These are phyloP conservation scores for Vitis cinerea DNA, from an alignment of 164 flowering plant species.

Conservation along the genomic window DNA sequence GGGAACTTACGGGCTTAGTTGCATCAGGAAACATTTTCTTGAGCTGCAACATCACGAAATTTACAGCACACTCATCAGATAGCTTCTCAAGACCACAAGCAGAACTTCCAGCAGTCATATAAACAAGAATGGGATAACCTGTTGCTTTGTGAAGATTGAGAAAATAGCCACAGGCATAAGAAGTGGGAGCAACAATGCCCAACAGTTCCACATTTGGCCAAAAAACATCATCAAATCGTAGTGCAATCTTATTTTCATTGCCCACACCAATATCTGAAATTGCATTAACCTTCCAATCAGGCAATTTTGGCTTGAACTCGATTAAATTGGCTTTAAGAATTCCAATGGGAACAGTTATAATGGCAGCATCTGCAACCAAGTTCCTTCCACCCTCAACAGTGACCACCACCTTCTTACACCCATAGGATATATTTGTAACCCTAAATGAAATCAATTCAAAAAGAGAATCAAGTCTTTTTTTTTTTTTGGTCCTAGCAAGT, in stretches of 20 bases:
- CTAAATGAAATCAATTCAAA: slow-evolving; percentile 27
- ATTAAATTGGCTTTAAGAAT: slow-evolving; percentile 79
- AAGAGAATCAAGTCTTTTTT: not conserved
- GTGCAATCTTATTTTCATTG: slow-evolving; percentile 86
- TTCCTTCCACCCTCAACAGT: slow-evolving; percentile 59
- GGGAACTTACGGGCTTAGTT: slow-evolving; percentile 65
- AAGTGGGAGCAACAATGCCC: slow-evolving; percentile 74
- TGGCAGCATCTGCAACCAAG: slow-evolving; percentile 78
- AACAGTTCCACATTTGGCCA: slow-evolving; percentile 89
- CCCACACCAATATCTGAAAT: slow-evolving; percentile 87
- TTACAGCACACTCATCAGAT: slow-evolving; percentile 61
- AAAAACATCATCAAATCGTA: slow-evolving; percentile 65
- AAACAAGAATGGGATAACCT: slow-evolving; percentile 87
- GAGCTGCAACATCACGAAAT: slow-evolving; percentile 79
- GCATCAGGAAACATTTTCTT: slow-evolving; percentile 83
- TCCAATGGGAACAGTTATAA: slow-evolving; percentile 85
- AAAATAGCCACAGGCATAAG: slow-evolving; percentile 87
- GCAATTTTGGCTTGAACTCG: slow-evolving; percentile 75
- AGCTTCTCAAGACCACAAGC: slow-evolving; percentile 83
- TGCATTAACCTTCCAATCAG: slow-evolving; percentile 76
- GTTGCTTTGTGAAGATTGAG: slow-evolving; percentile 95
- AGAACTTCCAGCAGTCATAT: slow-evolving; percentile 89
- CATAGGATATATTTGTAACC: slow-evolving; percentile 57
- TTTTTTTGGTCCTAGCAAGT: too few relatives aligned
- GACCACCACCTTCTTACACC: slow-evolving; percentile 54